Evolutionary conservation across 495 filamentous ascomycete genomes (phyloP), one percentile per base, ranked within the genome.

Genomic region (Aspergillus coremiiformis): DNA sequence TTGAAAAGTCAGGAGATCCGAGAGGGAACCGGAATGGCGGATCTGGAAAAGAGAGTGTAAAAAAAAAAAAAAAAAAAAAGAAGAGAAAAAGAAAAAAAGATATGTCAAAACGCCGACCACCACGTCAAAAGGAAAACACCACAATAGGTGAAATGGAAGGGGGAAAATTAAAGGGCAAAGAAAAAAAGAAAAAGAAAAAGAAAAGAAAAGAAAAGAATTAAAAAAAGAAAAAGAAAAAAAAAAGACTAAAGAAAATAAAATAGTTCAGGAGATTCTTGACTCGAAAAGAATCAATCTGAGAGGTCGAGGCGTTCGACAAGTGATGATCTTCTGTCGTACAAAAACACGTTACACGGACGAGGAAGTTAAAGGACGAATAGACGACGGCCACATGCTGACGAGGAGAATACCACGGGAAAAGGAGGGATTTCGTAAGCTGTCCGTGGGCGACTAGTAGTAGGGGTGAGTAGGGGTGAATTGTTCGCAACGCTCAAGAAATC

Each of bases 341-440:
- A 57, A 64, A 61, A 47, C 56, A 65, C 47, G 63, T 73, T 71
- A 73, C 68, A 69, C 67, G 57, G 54, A 57, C 48, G 54, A 68
- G 37, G 51, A 47, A 59, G 53, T 59, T 56, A 60, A 42, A 53
- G 60, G 58, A 60, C 67, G 63, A 74, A 72, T 74, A 60, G 57
- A 59, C 61, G 64, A 63, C 56, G 54, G 60, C 65, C 71, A 74
- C 71, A 74, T 74, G 69, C 71, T 72, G 65, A 44, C 52, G 52
- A 45, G 47, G 39, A 43, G 51, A 54, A 53, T 54, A 44, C 43
- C 55, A 30, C 51, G 47, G 32, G 43, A 58, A 55, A 53, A 48
- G 24, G 14, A 35, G 12, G n/a, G 12, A 35, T 35, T 35, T 14
- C 12, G 32, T 14, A 35, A 35, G 44, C 19, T 26, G 53, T 35